Base-by-base conservation (phyloP, 2,329 filamentous ascomycete species). In the Talaromyces piceae region DNA sequence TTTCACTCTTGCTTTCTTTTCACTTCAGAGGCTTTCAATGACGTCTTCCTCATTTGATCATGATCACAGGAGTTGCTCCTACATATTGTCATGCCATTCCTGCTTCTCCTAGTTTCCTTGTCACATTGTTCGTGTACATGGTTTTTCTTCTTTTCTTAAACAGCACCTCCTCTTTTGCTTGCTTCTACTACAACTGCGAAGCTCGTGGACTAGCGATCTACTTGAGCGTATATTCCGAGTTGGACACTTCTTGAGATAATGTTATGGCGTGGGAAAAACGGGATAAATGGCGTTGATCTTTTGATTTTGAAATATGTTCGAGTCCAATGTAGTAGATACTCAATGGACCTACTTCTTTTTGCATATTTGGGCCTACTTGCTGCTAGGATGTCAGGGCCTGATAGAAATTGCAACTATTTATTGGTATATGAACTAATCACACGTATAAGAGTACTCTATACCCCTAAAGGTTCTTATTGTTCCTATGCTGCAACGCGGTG, bases 51-150 rank as follows among this genome's bases (percentile, higher is more conserved):
- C 8, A 6, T 48, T 55, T 55, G 23, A 41, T 54, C 30, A 49
- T 51, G 25, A 51, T 48, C 44, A 50, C 49, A 30, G 22, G 28
- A 25, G 46, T 45, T 25, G 12, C 39, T 33, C 23, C 47, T 46
- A n/a, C n/a, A n/a, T n/a, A 48, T 59, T 58, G 56, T 46, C 20
- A 18, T n/a, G 13, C 30, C n/a, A 2, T 11, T 11, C 26, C 26
- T 28, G 6, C n/a, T 33, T 33, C 33, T 9, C 33, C 33, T 9
- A n/a, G 54, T 54, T 43, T 52, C 54, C 52, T 57, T 56, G 56
- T 49, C 54, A 57, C 59, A 61, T 61, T 54, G 61, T 64, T 64
- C 67, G 58, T 71, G 69, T 71, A 71, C 65, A 71, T 71, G 68
- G 67, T 59, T 60, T 52, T 45, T n/a, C n/a, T n/a, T n/a, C n/a